Base-by-base conservation (phyloP, 2,329 filamentous ascomycete species). In the Pseudocercospora eumusae region DNA sequence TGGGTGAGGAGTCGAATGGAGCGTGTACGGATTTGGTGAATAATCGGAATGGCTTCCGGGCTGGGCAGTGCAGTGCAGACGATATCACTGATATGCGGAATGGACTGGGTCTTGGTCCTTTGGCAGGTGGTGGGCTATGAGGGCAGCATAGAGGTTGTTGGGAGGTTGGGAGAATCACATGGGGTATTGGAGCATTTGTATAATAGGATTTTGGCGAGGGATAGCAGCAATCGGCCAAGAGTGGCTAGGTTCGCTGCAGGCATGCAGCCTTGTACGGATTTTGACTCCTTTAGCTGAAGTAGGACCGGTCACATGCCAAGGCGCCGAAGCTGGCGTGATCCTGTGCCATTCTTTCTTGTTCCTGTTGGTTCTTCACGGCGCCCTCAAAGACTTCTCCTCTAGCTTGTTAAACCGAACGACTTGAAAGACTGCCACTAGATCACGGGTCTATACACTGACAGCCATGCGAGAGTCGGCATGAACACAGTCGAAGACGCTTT, bases 1-100 rank as follows among this genome's bases (percentile, higher is more conserved):
- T 57, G 2, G 62, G 58, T 6, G 44, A 52, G 10, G 66, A 68
- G 27, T 57, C 49, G 2, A 20, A 59, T 15, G 59, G 58, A 13
- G 27, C 33, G 2, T 63, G 59, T 45, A 45, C 52, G 2, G 44
- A 61, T 31, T 21, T 61, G 10, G 7, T 60, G 40, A 40, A 36
- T n/a, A 53, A 60, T 18, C 15, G 31, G 23, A 56, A 56, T 15
- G 53, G 53, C 1, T 7, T 3, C 11, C 31, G 53, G 21, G 56
- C 56, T 25, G 58, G 58, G 1, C 50, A 60, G n/a, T 60, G 58
- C 9, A 47, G 36, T 11, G 58, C 50, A 1, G 23, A 40, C 20
- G 58, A 60, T 40, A 49, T 55, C 9, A 60, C 36, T 10, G 47
- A 44, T 20, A 52, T 54, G 6, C 33, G 58, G 9, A 44, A 44